Base-by-base conservation (phyloP, 768 basidiomycete genomes). In the Crassisporium funariophilum region DNA sequence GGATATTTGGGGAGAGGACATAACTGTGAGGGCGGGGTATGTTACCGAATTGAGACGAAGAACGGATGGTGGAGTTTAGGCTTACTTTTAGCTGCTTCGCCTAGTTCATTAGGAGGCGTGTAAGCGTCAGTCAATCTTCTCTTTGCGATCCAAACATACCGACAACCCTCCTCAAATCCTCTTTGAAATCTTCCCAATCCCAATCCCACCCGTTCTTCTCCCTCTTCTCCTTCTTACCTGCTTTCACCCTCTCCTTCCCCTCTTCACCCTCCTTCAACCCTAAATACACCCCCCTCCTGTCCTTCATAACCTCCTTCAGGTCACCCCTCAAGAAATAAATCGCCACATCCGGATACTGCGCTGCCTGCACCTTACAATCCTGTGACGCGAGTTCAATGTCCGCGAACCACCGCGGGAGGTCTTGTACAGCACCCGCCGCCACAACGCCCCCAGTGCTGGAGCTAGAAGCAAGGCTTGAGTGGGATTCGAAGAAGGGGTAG, bases 251-350 rank as follows among this genome's bases (percentile, higher is more conserved):
- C 44, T 50, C 39, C 50, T 44, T 46, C 59, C 49, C 35, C 16
- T 41, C 46, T 48, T 49, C 15, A 52, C 51, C 12, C n/a, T 44
- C 47, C 25, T 38, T 29, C 21, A 52, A 35, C 27, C 13, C 27
- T 29, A 58, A 29, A 54, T 60, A 60, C 8, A 47, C 53, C 12
- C 45, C 52, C 34, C 50, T 49, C 31, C 61, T 45, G 49, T 58
- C 50, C 33, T 41, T 42, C 59, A 62, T 58, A 3, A 62, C 61
- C 31, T 60, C 61, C 40, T 51, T 51, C 24, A 62, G 41, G 39
- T 62, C 61, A n/a, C 61, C 61, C n/a, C 46, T 58, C 52, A 63
- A 41, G 47, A 63, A 60, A 41, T 55, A 59, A 12, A 63, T 58
- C 1, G 61, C 61, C 1, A 60, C 54, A 40, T 63, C 61, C 1